Conservation (phyloP, 805 yeast genomes). For the Yarrowia porcina region DNA sequence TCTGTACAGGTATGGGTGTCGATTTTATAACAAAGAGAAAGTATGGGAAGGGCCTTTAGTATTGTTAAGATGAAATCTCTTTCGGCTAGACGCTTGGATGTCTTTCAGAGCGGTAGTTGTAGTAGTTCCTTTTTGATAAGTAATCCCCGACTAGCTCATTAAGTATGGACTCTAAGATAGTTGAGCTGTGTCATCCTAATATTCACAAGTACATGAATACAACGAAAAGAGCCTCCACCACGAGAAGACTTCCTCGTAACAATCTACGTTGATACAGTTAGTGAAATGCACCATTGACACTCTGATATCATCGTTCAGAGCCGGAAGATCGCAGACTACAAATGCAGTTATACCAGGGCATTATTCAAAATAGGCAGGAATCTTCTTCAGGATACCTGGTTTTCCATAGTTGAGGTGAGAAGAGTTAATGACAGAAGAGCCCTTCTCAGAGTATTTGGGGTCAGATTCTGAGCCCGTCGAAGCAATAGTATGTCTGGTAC, state of each 20-base stretch:
- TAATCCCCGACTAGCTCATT: too few relatives aligned
- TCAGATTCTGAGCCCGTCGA: conserved; percentile 4
- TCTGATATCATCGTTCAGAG: conserved; percentile 55
- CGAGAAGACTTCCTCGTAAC: conserved; percentile 40
- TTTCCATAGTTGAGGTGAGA: conserved; percentile 7
- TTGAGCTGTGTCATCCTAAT: too few relatives aligned
- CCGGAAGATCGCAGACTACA: conserved; percentile 52
- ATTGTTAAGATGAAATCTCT: too few relatives aligned
- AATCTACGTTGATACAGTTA: conserved; percentile 33
- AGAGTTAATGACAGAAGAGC: background rate
- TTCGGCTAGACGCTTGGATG: too few relatives aligned
- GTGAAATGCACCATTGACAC: conserved; percentile 37
- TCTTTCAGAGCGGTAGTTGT: too few relatives aligned
- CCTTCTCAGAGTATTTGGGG: background rate
- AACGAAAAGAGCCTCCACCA: too few relatives aligned
- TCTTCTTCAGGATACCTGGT: background rate
- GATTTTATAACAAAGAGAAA: too few relatives aligned
- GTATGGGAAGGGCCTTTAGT: too few relatives aligned
- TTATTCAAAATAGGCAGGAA: background rate
- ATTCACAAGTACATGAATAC: too few relatives aligned
- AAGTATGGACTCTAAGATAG: too few relatives aligned
- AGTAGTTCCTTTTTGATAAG: too few relatives aligned
- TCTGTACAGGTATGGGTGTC: too few relatives aligned
- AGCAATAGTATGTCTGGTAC: background rate
- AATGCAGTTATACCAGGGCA: background rate